Base-by-base conservation (phyloP, 306 rosid species). In the Acacia melanoxylon region DNA sequence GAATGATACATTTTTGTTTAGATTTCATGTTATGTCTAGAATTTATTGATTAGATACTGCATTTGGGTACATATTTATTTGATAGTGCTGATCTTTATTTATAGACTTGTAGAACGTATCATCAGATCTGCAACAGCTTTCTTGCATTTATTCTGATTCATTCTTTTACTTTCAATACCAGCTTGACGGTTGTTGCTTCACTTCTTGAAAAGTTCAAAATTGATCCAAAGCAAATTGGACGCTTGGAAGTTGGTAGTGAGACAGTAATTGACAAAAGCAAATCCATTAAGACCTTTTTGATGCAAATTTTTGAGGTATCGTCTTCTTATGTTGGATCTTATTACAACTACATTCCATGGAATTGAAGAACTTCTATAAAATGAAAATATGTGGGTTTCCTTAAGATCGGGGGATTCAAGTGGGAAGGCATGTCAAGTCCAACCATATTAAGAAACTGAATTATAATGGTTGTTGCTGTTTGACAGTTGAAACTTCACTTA, bases 221-320 rank as follows among this genome's bases (percentile, higher is more conserved):
- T 89, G 93, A 92, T 58, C 93, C 94, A 31, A 91, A 88, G 83
- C 91, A 89, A 87, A 91, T 92, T 82, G 98, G 95, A 68, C 94
- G 97, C 51, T 76, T 94, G 79, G 98, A 94, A 86, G 98, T 94
- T 59, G 98, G 98, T 40, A 94, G 95, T 70, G 95, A 92, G 84
- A 94, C 94, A 78, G 96, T 92, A 82, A 92, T 94, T 75, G 96
- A 92, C 91, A 94, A 94, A 80, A 94, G 98, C 94, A 94, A 94
- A 83, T 94, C 97, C 51, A 92, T 94, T 89, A 92, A 92, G 90
- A 92, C 97, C 81, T 92, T 94, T 89, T 84, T 92, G 83, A 92
- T 92, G 97, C 91, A 87, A 84, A 79, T 86, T 70, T 92, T 94
- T 83, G 93, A 94, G 98, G 97, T 94, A 88, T 76, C 61, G 31